A percentile compares a stretch with the other conserved stretches of the same genome.
These are phyloP conservation scores for Leccinum obscurum DNA, from an alignment of 768 basidiomycete genomes.

Conservation along the genomic window DNA sequence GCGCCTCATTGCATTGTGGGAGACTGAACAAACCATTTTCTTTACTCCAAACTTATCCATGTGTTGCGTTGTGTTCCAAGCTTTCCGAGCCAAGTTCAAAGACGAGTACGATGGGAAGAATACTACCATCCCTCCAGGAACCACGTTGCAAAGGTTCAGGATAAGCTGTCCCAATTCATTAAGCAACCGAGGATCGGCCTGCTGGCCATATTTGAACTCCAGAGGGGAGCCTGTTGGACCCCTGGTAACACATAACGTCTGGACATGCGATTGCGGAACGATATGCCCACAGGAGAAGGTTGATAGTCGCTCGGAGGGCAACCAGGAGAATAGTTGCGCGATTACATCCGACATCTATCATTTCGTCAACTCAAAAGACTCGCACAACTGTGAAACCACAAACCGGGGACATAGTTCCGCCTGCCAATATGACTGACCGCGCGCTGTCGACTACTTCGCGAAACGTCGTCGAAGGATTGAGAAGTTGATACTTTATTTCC, in stretches of 20 bases:
- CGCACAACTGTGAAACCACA: slow-evolving; percentile 16
- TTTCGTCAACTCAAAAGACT: slow-evolving; percentile 7
- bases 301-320: slow-evolving; percentile 61
- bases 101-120: slow-evolving; percentile 94
- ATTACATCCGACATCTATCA: slow-evolving; percentile 83
- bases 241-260: slow-evolving; percentile 68
- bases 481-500: slow-evolving; percentile 84
- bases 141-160: slow-evolving; percentile 72
- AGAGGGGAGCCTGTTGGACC: slow-evolving; percentile 75
- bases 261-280: slow-evolving; percentile 77
- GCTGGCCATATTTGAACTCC: slow-evolving; percentile 79
- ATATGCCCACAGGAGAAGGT: slow-evolving; percentile 93
- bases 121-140: slow-evolving; percentile 88
- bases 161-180: slow-evolving; percentile 83
- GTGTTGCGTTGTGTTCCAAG: slow-evolving; percentile 65
- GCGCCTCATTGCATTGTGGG: not conserved
- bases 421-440: slow-evolving; percentile 85
- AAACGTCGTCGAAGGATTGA: slow-evolving; percentile 90
- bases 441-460: slow-evolving; percentile 80
- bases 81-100: slow-evolving; percentile 60
- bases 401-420: slow-evolving; percentile 99
- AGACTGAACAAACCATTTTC: slow-evolving; percentile 60
- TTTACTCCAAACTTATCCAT: slow-evolving; percentile 62
- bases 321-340: slow-evolving; percentile 71
- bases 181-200: slow-evolving; percentile 65